A percentile compares a stretch with the other conserved stretches of the same genome.
Evolutionary conservation across 1,284 basidiomycete genomes (phyloP).

Genomic region (Malassezia globosa): DNA sequence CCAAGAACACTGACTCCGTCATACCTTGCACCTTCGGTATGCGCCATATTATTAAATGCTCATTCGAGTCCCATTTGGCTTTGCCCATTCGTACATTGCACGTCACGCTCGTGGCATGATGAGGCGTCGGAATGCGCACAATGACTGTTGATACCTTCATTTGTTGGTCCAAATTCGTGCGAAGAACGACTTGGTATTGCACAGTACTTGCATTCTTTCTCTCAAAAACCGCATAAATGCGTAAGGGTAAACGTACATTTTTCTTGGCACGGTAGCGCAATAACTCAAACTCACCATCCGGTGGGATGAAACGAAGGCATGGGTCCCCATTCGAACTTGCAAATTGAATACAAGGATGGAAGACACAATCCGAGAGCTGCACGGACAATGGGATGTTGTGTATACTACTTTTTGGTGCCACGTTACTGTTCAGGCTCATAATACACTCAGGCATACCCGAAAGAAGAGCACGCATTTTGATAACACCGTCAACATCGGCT

Average conservation of each 20-base stretch:
- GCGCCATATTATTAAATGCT: slow-evolving; percentile 94
- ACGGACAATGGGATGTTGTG: slow-evolving; percentile 19
- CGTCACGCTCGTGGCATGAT: slow-evolving; percentile 83
- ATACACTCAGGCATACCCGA: slow-evolving; percentile 94
- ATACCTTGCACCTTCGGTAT: slow-evolving; percentile 84
- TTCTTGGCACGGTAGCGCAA: slow-evolving; percentile 94
- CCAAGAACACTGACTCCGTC: slow-evolving; percentile 75
- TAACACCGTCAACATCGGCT: slow-evolving; percentile 96
- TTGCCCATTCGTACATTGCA: slow-evolving; percentile 84
- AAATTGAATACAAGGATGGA: slow-evolving; percentile 93
- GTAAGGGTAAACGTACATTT: slow-evolving; percentile 86
- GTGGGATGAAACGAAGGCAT: slow-evolving; percentile 91
- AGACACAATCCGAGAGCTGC: slow-evolving; percentile 91
- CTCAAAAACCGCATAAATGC: slow-evolving; percentile 77
- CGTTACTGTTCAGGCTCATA: slow-evolving; percentile 94
- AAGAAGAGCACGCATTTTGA: slow-evolving; percentile 93
- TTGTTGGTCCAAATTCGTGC: slow-evolving; percentile 79
- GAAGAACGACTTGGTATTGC: slow-evolving; percentile 77
- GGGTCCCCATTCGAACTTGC: slow-evolving; percentile 85
- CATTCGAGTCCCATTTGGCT: slow-evolving; percentile 88
- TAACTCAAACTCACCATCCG: slow-evolving; percentile 96
- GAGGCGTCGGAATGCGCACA: slow-evolving; percentile 82
- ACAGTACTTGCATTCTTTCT: slow-evolving; percentile 84
- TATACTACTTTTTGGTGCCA: slow-evolving; percentile 70
- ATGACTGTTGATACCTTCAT: slow-evolving; percentile 86